Percentiles rank a stretch among this genome's conserved stretches.
These are phyloP conservation scores for Trichocladium antarcticum DNA, from an alignment of 495 filamentous ascomycete genomes.

Conservation along the genomic window DNA sequence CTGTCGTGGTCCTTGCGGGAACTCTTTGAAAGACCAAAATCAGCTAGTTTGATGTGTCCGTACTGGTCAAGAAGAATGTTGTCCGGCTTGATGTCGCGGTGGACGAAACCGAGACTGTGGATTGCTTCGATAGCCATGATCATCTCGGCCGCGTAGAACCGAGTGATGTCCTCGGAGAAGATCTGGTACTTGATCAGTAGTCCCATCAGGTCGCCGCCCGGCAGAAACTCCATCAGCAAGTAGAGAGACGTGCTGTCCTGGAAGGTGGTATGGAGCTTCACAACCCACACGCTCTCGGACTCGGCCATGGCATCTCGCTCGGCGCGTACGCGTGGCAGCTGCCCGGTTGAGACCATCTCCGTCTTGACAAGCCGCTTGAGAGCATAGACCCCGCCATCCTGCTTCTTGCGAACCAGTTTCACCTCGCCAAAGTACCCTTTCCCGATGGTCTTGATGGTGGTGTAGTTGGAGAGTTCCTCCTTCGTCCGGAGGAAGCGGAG, in stretches of 20 bases:
- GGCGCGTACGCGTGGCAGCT: slow-evolving; percentile 78
- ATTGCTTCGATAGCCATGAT: slow-evolving; percentile 85
- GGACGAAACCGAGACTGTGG: slow-evolving; percentile 87
- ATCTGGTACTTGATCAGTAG: slow-evolving; percentile 97
- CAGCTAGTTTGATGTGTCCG: slow-evolving; percentile 83
- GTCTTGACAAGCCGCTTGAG: slow-evolving; percentile 87
- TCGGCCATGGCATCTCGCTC: slow-evolving; percentile 93
- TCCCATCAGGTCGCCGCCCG: slow-evolving; percentile 88
- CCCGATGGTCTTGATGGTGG: slow-evolving; percentile 82
- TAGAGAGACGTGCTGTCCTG: slow-evolving; percentile 82
- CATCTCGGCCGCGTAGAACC: slow-evolving; percentile 97
- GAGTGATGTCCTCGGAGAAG: slow-evolving; percentile 86
- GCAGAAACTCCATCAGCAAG: slow-evolving; percentile 92
- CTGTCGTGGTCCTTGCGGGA: slow-evolving; percentile 89
- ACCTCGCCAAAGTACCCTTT: slow-evolving; percentile 94
- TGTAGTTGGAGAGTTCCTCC: slow-evolving; percentile 72
- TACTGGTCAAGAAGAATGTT: slow-evolving; percentile 17
- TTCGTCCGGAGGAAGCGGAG: slow-evolving; percentile 80
- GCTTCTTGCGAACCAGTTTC: slow-evolving; percentile 76
- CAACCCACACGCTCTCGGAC: slow-evolving; percentile 90
- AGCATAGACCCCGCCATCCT: slow-evolving; percentile 81
- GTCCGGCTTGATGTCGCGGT: slow-evolving; percentile 45
- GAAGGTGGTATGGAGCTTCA: slow-evolving; percentile 87
- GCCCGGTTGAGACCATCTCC: slow-evolving; percentile 93
- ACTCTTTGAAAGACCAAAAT: slow-evolving; percentile 89